Base-by-base conservation (phyloP, 129 eudicot species). In the Pseudognaphalium luteoalbum region DNA sequence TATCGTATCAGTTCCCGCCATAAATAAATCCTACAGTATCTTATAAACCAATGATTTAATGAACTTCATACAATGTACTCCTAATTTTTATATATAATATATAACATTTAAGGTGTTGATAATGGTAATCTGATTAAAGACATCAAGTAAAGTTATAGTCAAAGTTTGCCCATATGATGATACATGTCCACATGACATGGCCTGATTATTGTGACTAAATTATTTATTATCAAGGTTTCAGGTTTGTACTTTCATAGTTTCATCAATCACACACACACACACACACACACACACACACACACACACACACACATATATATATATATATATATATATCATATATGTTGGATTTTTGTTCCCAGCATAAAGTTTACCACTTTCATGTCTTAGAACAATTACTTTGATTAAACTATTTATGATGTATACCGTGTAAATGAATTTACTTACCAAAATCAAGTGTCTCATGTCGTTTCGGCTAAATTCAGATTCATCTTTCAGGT, bases 1-100 rank as follows among this genome's bases (percentile, higher is more conserved):
- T 44, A 84, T 68, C 6, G 85, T 81, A 41, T 84, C 83, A 1
- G 83, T 75, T 16, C 83, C 88, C 10, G 81, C 88, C 0, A 76
- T 22, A 76, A 87, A 84, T 42, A 84, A 39, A 76, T 35, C 83
- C 91, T 86, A 35, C 60, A 63, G 8, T 32, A 69, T 37, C 7
- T 22, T 33, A 22, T 20, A 29, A 34, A 56, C 20, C 10, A 10
- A 72, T 62, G 11, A 77, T 54, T 7, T n/a, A 25, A 10, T 4
- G 4, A 44, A 44, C 51, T 44, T 10, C 16, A n/a, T 44, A 44
- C 16, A 44, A 44, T 8, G 11, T 37, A 37, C 1, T 37, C n/a
- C n/a, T n/a, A n/a, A n/a, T 6, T 37, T 37, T 37, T 37, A 37
- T 37, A 34, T 34, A 3, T 34, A 34, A 34, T 6, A 7, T n/a